Evolutionary conservation across 345 rosid genomes (phyloP).

Genomic region (Aurinia saxatilis): DNA sequence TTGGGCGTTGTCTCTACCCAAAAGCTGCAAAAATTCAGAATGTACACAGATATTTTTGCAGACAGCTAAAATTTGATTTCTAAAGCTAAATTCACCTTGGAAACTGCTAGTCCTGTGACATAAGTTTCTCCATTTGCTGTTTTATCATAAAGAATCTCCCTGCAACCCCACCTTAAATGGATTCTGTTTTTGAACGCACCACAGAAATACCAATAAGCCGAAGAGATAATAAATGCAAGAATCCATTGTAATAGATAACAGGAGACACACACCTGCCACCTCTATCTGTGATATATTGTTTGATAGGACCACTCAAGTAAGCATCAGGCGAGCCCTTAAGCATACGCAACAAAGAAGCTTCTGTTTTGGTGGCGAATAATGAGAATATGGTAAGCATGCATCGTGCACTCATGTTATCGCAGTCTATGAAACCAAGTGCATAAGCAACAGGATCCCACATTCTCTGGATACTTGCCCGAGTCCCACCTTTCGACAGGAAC

Average conservation of each 20-base stretch:
- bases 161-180: constrained; percentile 98
- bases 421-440: constrained; percentile 97
- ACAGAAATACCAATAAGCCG: not conserved
- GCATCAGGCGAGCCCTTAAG: constrained; percentile 97
- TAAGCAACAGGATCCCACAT: constrained; percentile 99
- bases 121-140: constrained; percentile 54
- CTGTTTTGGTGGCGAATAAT: constrained; percentile 96
- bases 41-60: not conserved
- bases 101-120: constrained; percentile 79
- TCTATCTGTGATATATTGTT: constrained; percentile 72
- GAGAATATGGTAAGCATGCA: constrained; percentile 99
- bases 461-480: constrained; percentile 78
- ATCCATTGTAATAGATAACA: not conserved
- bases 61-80: not conserved
- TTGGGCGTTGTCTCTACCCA: not conserved
- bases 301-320: constrained; percentile 91
- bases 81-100: constrained; percentile 46
- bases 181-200: constrained; percentile 52
- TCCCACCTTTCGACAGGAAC: constrained; percentile 97
- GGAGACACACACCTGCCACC: constrained; percentile 65
- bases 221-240: not conserved
- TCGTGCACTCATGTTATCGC: constrained; percentile 97
- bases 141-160: constrained; percentile 68
- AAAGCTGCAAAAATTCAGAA: not conserved
- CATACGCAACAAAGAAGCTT: constrained; percentile 96